phyloP scores from a whole-genome alignment of 2,329 filamentous ascomycete genomes.

The Neonectria neomacrospora region DNA sequence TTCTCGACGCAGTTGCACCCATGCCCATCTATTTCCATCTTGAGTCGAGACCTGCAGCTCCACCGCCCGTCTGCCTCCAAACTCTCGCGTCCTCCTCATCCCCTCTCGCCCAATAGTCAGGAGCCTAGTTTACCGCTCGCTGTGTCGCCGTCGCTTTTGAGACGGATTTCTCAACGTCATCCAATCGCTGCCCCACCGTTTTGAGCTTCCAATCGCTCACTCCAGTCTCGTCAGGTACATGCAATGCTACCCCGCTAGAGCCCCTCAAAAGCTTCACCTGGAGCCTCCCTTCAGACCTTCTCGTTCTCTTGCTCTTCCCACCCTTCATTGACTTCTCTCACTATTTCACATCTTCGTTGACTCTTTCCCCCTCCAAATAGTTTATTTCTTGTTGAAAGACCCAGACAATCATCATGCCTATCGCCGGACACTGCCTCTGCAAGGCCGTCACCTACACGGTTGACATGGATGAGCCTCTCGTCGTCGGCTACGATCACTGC shows the following conservation, averaged over 20 bases:
- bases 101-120: slow-evolving; percentile 29
- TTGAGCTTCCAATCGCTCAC: slow-evolving; percentile 28
- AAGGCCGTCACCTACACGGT: slow-evolving; percentile 76
- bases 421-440: slow-evolving; percentile 77
- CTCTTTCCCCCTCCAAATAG: slow-evolving; percentile 9
- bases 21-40: slow-evolving; percentile 20
- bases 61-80: not conserved
- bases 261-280: slow-evolving; percentile 40
- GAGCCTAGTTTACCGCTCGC: slow-evolving; percentile 9
- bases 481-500: slow-evolving; percentile 76
- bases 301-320: slow-evolving; percentile 6
- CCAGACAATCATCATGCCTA: slow-evolving; percentile 65
- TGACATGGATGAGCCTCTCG: slow-evolving; percentile 61
- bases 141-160: slow-evolving; percentile 2
- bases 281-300: slow-evolving; percentile 33
- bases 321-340: not conserved
- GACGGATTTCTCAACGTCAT: slow-evolving; percentile 43
- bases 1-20: not conserved
- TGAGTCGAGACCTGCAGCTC: slow-evolving; percentile 22
- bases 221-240: slow-evolving; percentile 26
- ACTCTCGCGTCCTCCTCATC: slow-evolving; percentile 9
- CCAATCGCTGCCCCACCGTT: slow-evolving; percentile 43
- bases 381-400: slow-evolving; percentile 6
- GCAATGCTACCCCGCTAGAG: slow-evolving; percentile 40
- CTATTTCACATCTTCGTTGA: slow-evolving; percentile 18